A percentile compares a stretch with the other conserved stretches of the same genome.
phyloP scores from a whole-genome alignment of 352 stramenopile species.

The Globisporangium polare region DNA sequence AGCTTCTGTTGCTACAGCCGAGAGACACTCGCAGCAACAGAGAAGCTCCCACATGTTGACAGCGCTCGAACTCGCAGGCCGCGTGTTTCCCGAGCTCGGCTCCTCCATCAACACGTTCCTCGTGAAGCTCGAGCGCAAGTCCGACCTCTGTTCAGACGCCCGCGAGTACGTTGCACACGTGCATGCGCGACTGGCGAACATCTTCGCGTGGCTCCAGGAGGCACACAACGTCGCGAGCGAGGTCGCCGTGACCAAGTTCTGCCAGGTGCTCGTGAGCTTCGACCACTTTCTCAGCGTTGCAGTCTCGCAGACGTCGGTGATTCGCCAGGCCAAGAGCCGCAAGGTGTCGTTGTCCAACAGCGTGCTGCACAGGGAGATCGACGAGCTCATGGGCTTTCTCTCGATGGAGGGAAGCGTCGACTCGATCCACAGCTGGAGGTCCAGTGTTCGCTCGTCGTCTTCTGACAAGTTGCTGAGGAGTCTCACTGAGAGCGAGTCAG shows the following conservation, averaged over 20 bases:
- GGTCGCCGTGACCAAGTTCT: constrained; percentile 2
- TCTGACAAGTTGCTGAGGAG: background rate
- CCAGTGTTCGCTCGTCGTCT: background rate
- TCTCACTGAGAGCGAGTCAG: background rate
- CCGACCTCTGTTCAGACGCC: background rate
- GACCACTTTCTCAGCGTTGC: constrained; percentile 4
- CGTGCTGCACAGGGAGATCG: constrained; percentile 4
- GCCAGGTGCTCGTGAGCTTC: constrained; percentile 8
- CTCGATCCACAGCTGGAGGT: constrained; percentile 1
- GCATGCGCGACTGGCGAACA: background rate
- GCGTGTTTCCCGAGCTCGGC: constrained; percentile 4
- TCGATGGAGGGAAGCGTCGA: background rate
- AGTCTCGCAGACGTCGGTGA: background rate
- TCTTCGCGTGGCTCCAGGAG: background rate
- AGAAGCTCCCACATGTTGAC: background rate
- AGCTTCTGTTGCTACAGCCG: background rate
- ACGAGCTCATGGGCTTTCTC: constrained; percentile 5
- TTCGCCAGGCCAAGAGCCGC: background rate
- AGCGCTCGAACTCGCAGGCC: background rate
- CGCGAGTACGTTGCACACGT: constrained; percentile 1
- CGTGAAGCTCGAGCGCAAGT: background rate
- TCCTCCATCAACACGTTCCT: constrained; percentile 6
- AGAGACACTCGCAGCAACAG: background rate
- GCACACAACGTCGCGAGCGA: background rate
- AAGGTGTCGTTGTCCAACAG: constrained; percentile 1